A percentile compares a stretch with the other conserved stretches of the same genome.
phyloP scores from a whole-genome alignment of 768 basidiomycete species.

The Kwoniella sp. region DNA sequence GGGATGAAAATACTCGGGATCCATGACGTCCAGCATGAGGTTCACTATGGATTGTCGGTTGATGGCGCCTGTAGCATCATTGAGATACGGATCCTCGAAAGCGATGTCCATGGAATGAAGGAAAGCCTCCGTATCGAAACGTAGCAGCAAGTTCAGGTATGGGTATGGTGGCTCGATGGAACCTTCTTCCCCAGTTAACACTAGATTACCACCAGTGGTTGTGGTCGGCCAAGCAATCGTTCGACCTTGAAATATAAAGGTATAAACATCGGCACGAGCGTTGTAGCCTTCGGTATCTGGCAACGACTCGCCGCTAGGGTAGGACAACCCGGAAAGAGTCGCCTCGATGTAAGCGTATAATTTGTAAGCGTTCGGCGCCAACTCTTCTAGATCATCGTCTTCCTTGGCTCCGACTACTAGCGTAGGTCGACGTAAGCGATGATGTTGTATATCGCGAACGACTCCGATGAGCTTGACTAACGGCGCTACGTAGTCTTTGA shows the following conservation, averaged over 20 bases:
- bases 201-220: conserved; percentile 64
- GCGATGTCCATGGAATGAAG: conserved; percentile 91
- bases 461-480: conserved; percentile 80
- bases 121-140: conserved; percentile 89
- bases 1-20: conserved; percentile 32
- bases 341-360: conserved; percentile 85
- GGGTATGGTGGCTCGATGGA: conserved; percentile 79
- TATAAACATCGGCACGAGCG: conserved; percentile 76
- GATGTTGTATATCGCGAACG: conserved; percentile 69
- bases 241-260: conserved; percentile 80
- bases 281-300: conserved; percentile 66
- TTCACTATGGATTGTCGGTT: conserved; percentile 80
- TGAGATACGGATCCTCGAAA: conserved; percentile 89
- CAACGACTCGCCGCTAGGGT: conserved; percentile 79
- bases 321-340: conserved; percentile 76
- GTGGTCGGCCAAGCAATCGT: conserved; percentile 73
- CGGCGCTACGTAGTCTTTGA: conserved; percentile 86
- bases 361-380: conserved; percentile 80
- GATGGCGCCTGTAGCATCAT: conserved; percentile 68
- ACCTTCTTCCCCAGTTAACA: conserved; percentile 67
- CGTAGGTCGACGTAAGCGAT: conserved; percentile 55
- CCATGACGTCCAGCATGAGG: conserved; percentile 75
- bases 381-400: conserved; percentile 61
- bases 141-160: conserved; percentile 78
- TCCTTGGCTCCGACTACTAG: conserved; percentile 31